phyloP scores from a whole-genome alignment of 2,329 filamentous ascomycete species.

The Mycosphaerella sp. region DNA sequence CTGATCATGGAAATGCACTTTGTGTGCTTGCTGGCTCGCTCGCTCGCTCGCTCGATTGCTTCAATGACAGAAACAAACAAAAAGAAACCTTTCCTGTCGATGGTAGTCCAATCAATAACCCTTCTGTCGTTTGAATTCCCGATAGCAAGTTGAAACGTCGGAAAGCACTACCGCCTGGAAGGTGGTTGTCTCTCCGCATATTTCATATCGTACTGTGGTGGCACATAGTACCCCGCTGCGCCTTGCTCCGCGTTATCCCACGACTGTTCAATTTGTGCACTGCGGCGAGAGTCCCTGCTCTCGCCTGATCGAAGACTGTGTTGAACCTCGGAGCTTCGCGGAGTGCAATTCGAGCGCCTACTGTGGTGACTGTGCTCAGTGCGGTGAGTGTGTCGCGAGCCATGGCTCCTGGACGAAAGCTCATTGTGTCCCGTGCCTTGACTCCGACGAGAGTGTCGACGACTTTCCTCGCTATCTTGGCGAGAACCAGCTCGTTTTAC shows the following conservation, averaged over 20 bases:
- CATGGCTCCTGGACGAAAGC: background rate
- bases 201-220: slow-evolving; percentile 5
- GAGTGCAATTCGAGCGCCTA: background rate
- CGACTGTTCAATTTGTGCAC: background rate
- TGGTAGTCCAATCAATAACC: too few species aligned
- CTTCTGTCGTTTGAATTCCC: too few species aligned
- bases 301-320: background rate
- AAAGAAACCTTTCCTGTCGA: too few species aligned
- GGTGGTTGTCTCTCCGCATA: background rate
- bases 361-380: background rate
- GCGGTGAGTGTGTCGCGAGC: background rate
- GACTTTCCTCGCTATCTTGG: background rate
- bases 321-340: background rate
- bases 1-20: too few species aligned
- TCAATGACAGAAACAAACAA: too few species aligned
- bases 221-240: slow-evolving; percentile 5
- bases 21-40: too few species aligned
- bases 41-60: too few species aligned
- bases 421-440: background rate
- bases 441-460: background rate
- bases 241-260: slow-evolving; percentile 4
- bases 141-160: background rate
- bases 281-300: background rate
- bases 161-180: background rate
- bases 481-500: background rate